Percentiles rank a stretch among this genome's conserved stretches.
These are phyloP conservation scores for Eucalyptus regnans DNA, from an alignment of 345 rosid genomes.

Conservation along the genomic window DNA sequence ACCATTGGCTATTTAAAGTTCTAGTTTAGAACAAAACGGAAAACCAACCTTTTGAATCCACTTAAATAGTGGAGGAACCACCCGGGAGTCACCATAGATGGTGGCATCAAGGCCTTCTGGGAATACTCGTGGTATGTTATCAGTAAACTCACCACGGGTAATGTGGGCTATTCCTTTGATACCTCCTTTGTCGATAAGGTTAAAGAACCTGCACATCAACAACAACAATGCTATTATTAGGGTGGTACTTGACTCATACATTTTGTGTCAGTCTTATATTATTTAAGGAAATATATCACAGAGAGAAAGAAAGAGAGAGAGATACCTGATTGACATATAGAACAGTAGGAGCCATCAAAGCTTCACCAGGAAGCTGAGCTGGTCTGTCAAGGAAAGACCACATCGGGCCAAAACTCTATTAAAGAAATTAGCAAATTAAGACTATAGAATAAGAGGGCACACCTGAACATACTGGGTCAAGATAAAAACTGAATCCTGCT, in stretches of 20 bases:
- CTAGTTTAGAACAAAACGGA: neutral
- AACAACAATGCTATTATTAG: neutral
- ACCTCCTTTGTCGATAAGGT: slow-evolving; percentile 69
- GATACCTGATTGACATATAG: slow-evolving; percentile 81
- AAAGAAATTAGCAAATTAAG: neutral
- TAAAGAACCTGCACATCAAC: slow-evolving; percentile 44
- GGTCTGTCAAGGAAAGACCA: slow-evolving; percentile 48
- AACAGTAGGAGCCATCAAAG: slow-evolving; percentile 83
- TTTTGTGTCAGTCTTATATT: neutral
- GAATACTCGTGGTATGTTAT: slow-evolving; percentile 76
- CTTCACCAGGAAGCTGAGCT: slow-evolving; percentile 61
- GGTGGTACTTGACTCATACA: neutral
- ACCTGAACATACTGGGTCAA: neutral
- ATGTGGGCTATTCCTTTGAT: slow-evolving; percentile 90
- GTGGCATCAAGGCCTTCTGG: slow-evolving; percentile 69
- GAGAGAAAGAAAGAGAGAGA: neutral
- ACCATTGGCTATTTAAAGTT: neutral
- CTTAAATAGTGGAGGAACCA: slow-evolving; percentile 56
- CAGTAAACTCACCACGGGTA: slow-evolving; percentile 94
- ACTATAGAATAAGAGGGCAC: neutral
- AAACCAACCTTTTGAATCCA: slow-evolving; percentile 81
- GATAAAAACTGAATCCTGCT: neutral
- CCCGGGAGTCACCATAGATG: slow-evolving; percentile 57
- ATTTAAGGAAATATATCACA: neutral
- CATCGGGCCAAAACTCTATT: slow-evolving; percentile 58